Percentiles rank a stretch among this genome's conserved stretches.
These are phyloP conservation scores for Vaccinium corymbosum DNA, from an alignment of 148 eudicot species.

Conservation along the genomic window DNA sequence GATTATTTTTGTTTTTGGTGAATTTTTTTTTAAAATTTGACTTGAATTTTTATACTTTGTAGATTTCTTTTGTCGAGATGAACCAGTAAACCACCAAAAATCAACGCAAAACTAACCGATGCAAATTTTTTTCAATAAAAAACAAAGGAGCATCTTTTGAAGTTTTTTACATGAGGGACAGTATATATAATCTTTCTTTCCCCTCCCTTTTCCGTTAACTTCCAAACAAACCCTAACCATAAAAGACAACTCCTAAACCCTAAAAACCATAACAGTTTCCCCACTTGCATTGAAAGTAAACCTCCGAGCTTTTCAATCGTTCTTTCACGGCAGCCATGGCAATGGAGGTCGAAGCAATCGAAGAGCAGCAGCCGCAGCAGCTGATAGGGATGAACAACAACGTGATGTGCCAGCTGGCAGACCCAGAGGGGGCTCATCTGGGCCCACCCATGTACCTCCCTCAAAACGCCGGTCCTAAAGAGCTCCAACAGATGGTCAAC, in stretches of 20 bases:
- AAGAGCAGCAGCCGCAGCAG: slow-evolving; percentile 1
- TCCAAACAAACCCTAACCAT: neutral
- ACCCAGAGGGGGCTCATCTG: slow-evolving; percentile 68
- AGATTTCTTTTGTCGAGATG: too few relatives aligned
- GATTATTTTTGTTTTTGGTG: too few relatives aligned
- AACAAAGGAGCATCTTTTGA: too few relatives aligned
- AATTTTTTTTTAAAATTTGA: too few relatives aligned
- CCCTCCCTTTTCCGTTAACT: neutral
- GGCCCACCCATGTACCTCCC: slow-evolving; percentile 75
- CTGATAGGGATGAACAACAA: slow-evolving; percentile 35
- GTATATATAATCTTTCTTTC: neutral
- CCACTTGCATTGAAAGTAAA: neutral
- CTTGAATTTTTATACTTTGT: too few relatives aligned
- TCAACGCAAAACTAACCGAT: too few relatives aligned
- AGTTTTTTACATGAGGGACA: too few relatives aligned
- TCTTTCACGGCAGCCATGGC: slow-evolving; percentile 12
- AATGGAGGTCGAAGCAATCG: slow-evolving; percentile 35
- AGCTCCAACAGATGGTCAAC: slow-evolving; percentile 74
- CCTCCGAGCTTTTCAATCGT: neutral
- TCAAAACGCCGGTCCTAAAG: slow-evolving; percentile 75
- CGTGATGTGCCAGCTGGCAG: slow-evolving; percentile 78
- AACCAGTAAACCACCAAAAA: too few relatives aligned
- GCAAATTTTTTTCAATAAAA: too few relatives aligned
- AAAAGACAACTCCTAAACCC: neutral
- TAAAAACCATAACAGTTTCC: neutral